Percentiles rank a stretch among this genome's conserved stretches.
Evolutionary conservation across 257 asterid genomes (phyloP).

Genomic region (Catharanthus roseus): DNA sequence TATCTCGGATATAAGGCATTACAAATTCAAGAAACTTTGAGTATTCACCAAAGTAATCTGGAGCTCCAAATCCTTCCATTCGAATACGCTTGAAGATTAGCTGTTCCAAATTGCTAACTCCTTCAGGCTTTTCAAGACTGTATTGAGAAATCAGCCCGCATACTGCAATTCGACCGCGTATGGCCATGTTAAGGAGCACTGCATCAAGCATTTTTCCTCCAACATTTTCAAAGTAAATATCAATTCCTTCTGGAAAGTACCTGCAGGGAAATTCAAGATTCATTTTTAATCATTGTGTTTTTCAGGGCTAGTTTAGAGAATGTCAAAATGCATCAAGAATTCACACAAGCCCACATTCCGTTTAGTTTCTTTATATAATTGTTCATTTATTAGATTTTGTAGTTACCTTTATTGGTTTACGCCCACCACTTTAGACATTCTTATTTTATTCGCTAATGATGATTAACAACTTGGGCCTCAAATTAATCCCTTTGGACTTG

Average conservation of each 20-base stretch:
- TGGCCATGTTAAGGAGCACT: conserved; percentile 36
- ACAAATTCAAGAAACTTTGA: conserved; percentile 27
- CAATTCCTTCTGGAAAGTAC: conserved; percentile 40
- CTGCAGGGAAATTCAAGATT: too few relatives aligned
- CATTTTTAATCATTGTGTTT: too few relatives aligned
- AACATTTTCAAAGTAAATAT: conserved; percentile 46
- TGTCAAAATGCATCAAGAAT: too few relatives aligned
- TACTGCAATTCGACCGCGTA: conserved; percentile 30
- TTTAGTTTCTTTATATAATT: too few relatives aligned
- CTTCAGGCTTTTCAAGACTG: conserved; percentile 25
- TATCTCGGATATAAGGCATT: conserved; percentile 29
- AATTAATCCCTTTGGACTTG: too few relatives aligned
- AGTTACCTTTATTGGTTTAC: too few relatives aligned
- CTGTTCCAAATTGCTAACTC: conserved; percentile 19
- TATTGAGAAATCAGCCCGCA: conserved; percentile 55
- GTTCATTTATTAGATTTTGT: too few relatives aligned
- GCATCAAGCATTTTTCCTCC: conserved; percentile 51
- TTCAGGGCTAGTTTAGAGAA: too few relatives aligned
- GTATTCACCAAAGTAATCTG: conserved; percentile 27
- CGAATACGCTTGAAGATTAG: conserved; percentile 25
- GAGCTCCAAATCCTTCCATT: conserved; percentile 38
- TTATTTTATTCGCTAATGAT: too few relatives aligned
- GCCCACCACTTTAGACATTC: too few relatives aligned
- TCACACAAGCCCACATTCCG: too few relatives aligned
- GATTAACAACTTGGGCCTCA: too few relatives aligned